Conservation (phyloP, 2,329 filamentous ascomycete species). For the Cucurbitaria berberidis region DNA sequence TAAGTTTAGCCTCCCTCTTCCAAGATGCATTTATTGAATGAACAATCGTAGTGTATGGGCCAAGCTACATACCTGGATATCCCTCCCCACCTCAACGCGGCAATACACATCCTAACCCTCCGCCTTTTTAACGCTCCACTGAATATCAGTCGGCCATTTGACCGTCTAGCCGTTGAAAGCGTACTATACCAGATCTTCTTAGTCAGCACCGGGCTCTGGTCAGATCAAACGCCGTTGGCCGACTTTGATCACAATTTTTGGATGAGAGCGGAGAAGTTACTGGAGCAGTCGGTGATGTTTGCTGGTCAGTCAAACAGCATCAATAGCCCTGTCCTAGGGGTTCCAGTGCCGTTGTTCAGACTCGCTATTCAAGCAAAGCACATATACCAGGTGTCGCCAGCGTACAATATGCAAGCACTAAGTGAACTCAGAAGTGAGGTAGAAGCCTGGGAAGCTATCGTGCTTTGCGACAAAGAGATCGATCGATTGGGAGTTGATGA, state of each 20-base stretch:
- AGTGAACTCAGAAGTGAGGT: constrained; percentile 11
- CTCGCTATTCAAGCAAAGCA: constrained; percentile 18
- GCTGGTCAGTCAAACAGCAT: constrained; percentile 11
- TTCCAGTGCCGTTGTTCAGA: constrained; percentile 19
- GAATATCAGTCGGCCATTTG: constrained; percentile 13
- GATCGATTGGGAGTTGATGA: constrained; percentile 7
- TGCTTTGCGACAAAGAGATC: constrained; percentile 9
- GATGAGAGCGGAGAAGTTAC: constrained; percentile 14
- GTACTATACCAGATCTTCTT: constrained; percentile 27
- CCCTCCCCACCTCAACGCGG: constrained; percentile 16
- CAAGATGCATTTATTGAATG: background rate
- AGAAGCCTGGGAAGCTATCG: constrained; percentile 18
- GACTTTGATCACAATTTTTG: constrained; percentile 21
- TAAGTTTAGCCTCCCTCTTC: background rate
- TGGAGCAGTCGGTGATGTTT: constrained; percentile 13
- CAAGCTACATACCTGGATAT: constrained; percentile 19
- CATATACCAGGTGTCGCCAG: constrained; percentile 7
- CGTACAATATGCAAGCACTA: background rate
- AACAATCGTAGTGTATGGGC: constrained; percentile 12
- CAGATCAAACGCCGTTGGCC: constrained; percentile 9
- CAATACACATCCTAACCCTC: constrained; percentile 14
- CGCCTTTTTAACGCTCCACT: constrained; percentile 11
- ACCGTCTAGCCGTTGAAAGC: constrained; percentile 22
- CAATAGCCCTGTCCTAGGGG: constrained; percentile 25
- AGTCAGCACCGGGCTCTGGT: constrained; percentile 22